Evolutionary conservation across 2,329 filamentous ascomycete genomes (phyloP), one percentile per base, ranked within the genome.

Genomic region (Colletotrichum sp.): DNA sequence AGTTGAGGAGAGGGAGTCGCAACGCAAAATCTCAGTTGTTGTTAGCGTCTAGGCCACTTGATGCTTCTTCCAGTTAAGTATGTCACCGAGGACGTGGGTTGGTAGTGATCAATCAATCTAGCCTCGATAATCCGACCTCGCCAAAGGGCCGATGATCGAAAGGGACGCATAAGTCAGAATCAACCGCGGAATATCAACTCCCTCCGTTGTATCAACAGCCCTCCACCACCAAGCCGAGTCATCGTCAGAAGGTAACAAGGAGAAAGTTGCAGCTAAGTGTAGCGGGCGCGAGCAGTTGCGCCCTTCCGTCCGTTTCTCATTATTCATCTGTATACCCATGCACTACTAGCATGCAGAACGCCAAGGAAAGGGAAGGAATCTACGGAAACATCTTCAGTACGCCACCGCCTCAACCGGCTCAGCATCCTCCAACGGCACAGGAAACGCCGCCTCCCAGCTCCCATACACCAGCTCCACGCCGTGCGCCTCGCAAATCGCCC

Each of bases 381-480:
- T n/a, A 30, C 26, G 57, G 16, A 48, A 52, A 22, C 18, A 52
- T 52, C 16, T 6, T 60, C 16, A 60, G 30, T 16, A 30, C 18
- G 12, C 26, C 59, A 6, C 28, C 4, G 30, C 12, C 28, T 34
- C 28, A 36, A 66, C 63, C 1, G 18, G 62, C 32, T 66, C 63
- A 18, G 30, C 48, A 16, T 24, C 18, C 39, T 65, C 34, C 62
- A 76, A 13, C 34, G 75, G 71, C 44, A 77, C 71, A 15, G 76
- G 76, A 13, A 71, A 77, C 57, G 22, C 18, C 26, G 66, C 24
- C 15, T 75, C 44, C 75, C 75, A 74, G 65, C 74, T 34, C 7
- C 75, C 75, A 5, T 75, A 71, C 28, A 57, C 30, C 13, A 77
- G 44, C 64, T 77, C 76, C 32, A 75, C 75, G 13, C 66, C 75